Evolutionary conservation across 2,329 filamentous ascomycete species (phyloP).

Genomic region (Biscogniauxia mediterranea): DNA sequence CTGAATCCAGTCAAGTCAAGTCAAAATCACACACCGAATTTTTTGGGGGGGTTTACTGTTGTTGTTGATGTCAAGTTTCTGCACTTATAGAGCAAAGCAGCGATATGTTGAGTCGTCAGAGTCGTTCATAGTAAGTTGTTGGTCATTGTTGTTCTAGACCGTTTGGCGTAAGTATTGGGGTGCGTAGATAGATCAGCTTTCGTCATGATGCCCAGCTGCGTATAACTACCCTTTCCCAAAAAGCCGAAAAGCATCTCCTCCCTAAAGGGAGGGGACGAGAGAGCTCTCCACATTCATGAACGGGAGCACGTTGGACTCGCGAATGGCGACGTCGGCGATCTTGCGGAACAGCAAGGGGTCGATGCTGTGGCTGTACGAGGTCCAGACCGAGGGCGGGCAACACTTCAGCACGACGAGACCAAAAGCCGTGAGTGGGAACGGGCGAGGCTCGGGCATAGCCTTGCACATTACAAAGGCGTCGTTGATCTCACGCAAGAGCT

Average conservation of each 20-base stretch:
- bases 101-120: too few relatives aligned
- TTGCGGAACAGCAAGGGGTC: neutral
- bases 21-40: too few relatives aligned
- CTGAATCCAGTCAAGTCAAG: too few relatives aligned
- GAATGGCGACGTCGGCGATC: neutral
- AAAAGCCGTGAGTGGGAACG: neutral
- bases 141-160: too few relatives aligned
- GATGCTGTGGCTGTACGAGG: neutral
- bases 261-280: neutral
- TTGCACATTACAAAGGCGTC: neutral
- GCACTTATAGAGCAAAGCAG: too few relatives aligned
- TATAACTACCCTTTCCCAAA: neutral
- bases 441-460: neutral
- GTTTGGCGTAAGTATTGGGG: neutral
- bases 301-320: neutral
- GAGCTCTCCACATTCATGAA: neutral
- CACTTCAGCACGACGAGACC: neutral
- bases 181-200: too few relatives aligned
- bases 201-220: too few relatives aligned
- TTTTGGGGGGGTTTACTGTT: too few relatives aligned
- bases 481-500: neutral
- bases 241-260: neutral
- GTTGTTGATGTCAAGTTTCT: too few relatives aligned
- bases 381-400: neutral
- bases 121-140: too few relatives aligned